A percentile compares a stretch with the other conserved stretches of the same genome.
Conservation (phyloP, 2,329 filamentous ascomycete species). For the Xylaria sp. region DNA sequence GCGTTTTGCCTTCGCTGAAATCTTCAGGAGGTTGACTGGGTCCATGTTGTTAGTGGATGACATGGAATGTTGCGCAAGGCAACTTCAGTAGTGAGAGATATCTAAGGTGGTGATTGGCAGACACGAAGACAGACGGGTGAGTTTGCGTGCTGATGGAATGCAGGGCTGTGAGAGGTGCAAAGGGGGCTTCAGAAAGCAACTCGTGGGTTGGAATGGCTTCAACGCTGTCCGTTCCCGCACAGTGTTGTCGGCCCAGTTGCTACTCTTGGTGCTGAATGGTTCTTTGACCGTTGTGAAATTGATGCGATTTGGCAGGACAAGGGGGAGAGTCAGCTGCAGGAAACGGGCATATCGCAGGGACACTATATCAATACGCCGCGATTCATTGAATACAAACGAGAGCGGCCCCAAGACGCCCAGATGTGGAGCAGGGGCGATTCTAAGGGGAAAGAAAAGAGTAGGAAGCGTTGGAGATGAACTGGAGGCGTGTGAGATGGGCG, state of each 20-base stretch:
- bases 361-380: background rate
- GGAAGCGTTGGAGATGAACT: background rate
- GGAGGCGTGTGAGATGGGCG: background rate
- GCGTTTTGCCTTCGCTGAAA: constrained; percentile 26
- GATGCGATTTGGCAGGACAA: constrained; percentile 3
- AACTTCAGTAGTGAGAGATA: background rate
- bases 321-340: background rate
- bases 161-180: background rate
- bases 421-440: constrained; percentile 14
- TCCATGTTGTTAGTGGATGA: constrained; percentile 35
- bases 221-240: background rate
- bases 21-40: constrained; percentile 36
- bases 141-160: background rate
- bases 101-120: background rate
- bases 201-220: background rate
- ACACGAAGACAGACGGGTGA: background rate
- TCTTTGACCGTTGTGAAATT: constrained; percentile 8
- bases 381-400: constrained; percentile 2
- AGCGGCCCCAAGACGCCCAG: background rate
- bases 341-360: constrained; percentile 11
- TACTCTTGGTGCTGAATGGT: background rate
- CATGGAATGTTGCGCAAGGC: background rate
- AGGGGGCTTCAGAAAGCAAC: background rate
- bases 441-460: background rate
- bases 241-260: too few relatives aligned